A percentile compares a stretch with the other conserved stretches of the same genome.
These are phyloP conservation scores for Quambalaria eucalypti DNA, from an alignment of 1,284 basidiomycete genomes.

Conservation along the genomic window DNA sequence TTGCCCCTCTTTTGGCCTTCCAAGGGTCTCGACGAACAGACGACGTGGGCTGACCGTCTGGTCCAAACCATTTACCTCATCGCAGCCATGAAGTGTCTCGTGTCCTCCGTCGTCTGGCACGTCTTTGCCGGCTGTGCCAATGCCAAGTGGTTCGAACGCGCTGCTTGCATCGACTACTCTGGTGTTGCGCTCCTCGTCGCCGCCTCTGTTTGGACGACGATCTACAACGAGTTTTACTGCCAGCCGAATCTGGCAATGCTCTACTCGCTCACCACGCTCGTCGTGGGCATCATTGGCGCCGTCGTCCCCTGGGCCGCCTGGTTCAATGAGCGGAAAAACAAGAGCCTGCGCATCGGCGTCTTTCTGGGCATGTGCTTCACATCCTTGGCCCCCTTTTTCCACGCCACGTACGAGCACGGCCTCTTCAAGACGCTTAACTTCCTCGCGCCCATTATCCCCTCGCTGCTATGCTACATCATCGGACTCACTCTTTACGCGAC, in stretches of 20 bases:
- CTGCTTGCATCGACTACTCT: constrained; percentile 45
- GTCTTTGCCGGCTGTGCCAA: constrained; percentile 45
- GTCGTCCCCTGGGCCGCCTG: constrained; percentile 43
- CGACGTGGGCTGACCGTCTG: constrained; percentile 40
- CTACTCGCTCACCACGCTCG: constrained; percentile 34
- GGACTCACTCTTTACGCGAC: constrained; percentile 40
- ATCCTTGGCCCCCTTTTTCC: constrained; percentile 36
- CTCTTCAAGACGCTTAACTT: constrained; percentile 27
- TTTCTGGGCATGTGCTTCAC: constrained; percentile 43
- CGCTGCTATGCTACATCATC: constrained; percentile 30
- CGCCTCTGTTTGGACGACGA: constrained; percentile 38
- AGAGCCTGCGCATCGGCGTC: constrained; percentile 32
- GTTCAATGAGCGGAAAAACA: constrained; percentile 42
- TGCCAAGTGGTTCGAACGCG: constrained; percentile 37
- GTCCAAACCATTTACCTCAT: constrained; percentile 43
- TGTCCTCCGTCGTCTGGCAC: constrained; percentile 41
- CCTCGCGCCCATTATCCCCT: constrained; percentile 40
- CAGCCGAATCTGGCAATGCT: constrained; percentile 40
- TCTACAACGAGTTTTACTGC: constrained; percentile 46
- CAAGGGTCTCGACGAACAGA: constrained; percentile 33
- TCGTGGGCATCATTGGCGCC: constrained; percentile 34
- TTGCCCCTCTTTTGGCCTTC: constrained; percentile 39
- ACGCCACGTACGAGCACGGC: constrained; percentile 40
- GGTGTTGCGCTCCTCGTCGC: constrained; percentile 45
- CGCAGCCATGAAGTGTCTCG: constrained; percentile 42